Base-by-base conservation (phyloP, 345 rosid genomes). In the Barbarea vulgaris region DNA sequence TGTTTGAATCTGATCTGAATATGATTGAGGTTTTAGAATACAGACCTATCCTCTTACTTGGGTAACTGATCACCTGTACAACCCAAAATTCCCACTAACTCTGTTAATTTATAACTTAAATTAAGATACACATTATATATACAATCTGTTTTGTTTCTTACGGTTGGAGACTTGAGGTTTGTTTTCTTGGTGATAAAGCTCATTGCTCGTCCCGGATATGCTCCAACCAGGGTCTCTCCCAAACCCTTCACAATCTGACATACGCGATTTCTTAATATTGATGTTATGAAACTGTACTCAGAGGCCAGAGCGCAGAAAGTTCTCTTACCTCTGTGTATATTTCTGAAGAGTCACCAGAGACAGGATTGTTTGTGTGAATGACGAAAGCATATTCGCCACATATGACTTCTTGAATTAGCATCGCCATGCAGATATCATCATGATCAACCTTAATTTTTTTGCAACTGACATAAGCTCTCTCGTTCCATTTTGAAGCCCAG, bases 401-500 rank as follows among this genome's bases (percentile, higher is more conserved):
- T 63, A 90, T 92, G 69, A 90, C 72, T 84, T 95, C 96, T 80
- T 95, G 99, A 72, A 92, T 88, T 72, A 95, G 87, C 33, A 95
- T 97, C 68, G 97, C 97, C 99, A 95, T 90, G 84, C 96, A 86
- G 61, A 95, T 89, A 67, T 80, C 82, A 61, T 92, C 97, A 79
- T 90, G 97, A 74, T 92, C 92, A 70, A 95, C 46, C 82, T 82
- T 92, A 24, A 74, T 79, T 86, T 83, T 95, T 74, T 84, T 90
- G 52, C 93, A 85, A 86, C 97, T 95, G 77, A 89, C 80, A 80
- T 89, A 95, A 42, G 99, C 97, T 83, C 99, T 89, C 83, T 92
- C 97, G 36, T 95, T 92, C 99, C 97, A 95, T 68, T 95, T 95
- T 30, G 99, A 95, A 73, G 96, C 97, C 99, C 99, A 95, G 25